Base-by-base conservation (phyloP, 2,329 filamentous ascomycete species). In the Xylariaceae sp. region DNA sequence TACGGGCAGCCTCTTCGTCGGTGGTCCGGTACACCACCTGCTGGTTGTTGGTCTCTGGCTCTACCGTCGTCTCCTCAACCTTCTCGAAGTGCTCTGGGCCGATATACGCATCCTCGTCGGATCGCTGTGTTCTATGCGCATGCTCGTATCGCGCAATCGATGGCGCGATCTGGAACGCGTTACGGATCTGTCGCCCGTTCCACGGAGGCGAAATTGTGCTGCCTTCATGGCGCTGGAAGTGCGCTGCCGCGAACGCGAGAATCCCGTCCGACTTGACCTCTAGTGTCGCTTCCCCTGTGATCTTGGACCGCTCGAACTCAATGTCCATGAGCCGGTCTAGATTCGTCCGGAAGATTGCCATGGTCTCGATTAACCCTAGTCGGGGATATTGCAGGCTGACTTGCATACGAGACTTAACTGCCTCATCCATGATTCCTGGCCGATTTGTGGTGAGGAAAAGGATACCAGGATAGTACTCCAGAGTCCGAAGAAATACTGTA, bases 151-250 rank as follows among this genome's bases (percentile, higher is more conserved):
- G 57, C 31, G 63, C 59, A n/a, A 64, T 57, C 12, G 60, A 61
- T 17, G 56, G 50, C 18, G 60, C 62, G 19, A 60, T 62, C 44
- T 62, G 60, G 48, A 57, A 64, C 13, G 61, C 60, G 42, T 64
- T 63, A 22, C 62, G 58, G 44, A 64, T 63, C 51, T 64, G 61
- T 0, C 62, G 56, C 4, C 62, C 62, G 43, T 63, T 64, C 60
- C 60, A 64, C 10, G 58, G 55, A 4, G 53, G 53, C 1, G 52
- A 48, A 5, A 31, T 6, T 4, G 41, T 16, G 42, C 47, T 58
- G 28, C 55, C 55, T 28, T 55, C 46, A 42, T 57, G 45, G 5
- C 52, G 50, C 28, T 57, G 55, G 47, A 42, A 63, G 50, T 61
- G 60, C 2, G 50, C 46, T 4, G 42, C 48, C 6, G 57, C 55